Evolutionary conservation across 2,329 filamentous ascomycete genomes (phyloP), one percentile per base, ranked within the genome.

Genomic region (Aotearoamyces nothofagi): DNA sequence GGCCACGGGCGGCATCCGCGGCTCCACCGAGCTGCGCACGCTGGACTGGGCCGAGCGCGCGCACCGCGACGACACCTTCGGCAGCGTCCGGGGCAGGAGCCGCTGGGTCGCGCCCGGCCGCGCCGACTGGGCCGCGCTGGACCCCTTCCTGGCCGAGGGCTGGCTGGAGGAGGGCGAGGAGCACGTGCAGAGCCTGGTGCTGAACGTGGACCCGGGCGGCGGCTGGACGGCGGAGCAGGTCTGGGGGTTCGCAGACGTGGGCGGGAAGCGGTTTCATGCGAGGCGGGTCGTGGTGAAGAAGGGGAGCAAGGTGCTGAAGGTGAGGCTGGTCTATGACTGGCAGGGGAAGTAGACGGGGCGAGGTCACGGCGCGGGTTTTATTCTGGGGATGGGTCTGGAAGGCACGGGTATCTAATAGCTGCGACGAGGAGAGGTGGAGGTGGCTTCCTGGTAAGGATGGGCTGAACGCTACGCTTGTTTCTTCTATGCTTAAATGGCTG

Each of bases 31-130:
- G 48, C 45, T 54, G 5, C 65, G 75, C 26, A 53, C 46, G 1
- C 51, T 77, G 3, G 63, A 77, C 47, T 72, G 66, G 60, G 38
- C 49, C 13, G 53, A 49, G 36, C 58, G 62, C 15, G 54, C 57
- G 15, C 69, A 74, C 46, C 50, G 53, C 3, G 73, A 80, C 45
- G 59, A 65, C 45, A 58, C 79, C 40, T 80, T 78, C 46, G 75
- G 75, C 15, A 54, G 54, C 7, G 45, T 78, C 24, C 52, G 51
- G 11, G 70, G 66, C 15, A 53, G 54, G 30, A 59, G 53, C 13
- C 54, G 63, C 17, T 58, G 59, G 39, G 31, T 56, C 28, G 48
- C 48, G 11, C 47, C 42, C 8, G 37, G 37, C 8, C 43, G 53
- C 34, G 44, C 42, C n/a, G 48, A 42, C 7, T 49, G 52, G 24